Evolutionary conservation across 176 grass and related monocot genomes (phyloP).

Genomic region (Pontederia crassipes): DNA sequence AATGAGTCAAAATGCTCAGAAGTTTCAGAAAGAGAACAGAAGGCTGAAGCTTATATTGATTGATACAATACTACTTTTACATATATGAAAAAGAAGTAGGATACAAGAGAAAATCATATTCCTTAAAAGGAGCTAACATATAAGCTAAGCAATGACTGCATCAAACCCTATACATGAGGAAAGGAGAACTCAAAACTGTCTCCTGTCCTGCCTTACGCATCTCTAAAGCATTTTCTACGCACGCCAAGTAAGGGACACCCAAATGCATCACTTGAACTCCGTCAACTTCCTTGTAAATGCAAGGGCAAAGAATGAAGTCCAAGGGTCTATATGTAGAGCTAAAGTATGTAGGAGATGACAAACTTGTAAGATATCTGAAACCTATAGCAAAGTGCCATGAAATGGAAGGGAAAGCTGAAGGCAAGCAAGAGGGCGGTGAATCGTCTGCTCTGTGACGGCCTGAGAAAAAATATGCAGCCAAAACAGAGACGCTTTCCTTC

Average conservation of each 20-base stretch:
- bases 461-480: conserved; percentile 17
- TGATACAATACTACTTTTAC: no score
- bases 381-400: not conserved
- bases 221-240: not conserved
- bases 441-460: not conserved
- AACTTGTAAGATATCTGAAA: not conserved
- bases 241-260: not conserved
- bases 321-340: no score
- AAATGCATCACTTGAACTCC: not conserved
- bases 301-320: no score
- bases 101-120: no score
- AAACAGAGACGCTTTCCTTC: not conserved
- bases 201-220: not conserved
- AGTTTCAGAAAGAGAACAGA: no score
- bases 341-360: no score
- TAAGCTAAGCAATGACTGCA: not conserved
- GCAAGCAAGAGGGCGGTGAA: not conserved
- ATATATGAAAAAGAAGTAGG: no score
- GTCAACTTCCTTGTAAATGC: no score
- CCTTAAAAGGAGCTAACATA: not conserved
- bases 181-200: not conserved
- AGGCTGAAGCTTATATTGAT: no score
- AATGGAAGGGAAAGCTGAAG: not conserved
- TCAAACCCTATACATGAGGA: not conserved
- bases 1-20: no score